phyloP scores from a whole-genome alignment of 2,329 filamentous ascomycete genomes.

The Byssothecium circinans region DNA sequence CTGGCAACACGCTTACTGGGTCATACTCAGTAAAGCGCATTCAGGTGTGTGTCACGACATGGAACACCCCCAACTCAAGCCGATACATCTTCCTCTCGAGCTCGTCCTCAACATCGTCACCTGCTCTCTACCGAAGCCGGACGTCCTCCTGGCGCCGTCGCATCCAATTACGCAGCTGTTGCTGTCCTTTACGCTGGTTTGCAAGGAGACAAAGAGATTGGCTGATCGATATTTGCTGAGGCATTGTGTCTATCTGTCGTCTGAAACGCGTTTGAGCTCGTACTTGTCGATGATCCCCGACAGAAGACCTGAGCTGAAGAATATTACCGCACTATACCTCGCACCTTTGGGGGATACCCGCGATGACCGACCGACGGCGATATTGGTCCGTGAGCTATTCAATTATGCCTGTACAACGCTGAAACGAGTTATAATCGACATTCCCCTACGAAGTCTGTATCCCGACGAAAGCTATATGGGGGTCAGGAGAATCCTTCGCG shows the following conservation, averaged over 20 bases:
- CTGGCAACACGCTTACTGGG: no score
- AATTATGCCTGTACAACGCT: constrained; percentile 46
- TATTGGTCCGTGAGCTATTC: constrained; percentile 47
- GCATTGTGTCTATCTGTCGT: constrained; percentile 52
- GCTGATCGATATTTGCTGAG: constrained; percentile 50
- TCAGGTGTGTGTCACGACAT: constrained; percentile 3
- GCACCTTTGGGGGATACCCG: constrained; percentile 42
- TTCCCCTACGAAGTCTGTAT: constrained; percentile 51
- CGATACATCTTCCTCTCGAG: constrained; percentile 28
- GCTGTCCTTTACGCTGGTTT: constrained; percentile 50
- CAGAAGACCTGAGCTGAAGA: constrained; percentile 10
- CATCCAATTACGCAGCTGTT: constrained; percentile 50
- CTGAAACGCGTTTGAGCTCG: constrained; percentile 30
- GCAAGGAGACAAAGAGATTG: constrained; percentile 45
- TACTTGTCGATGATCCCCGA: constrained; percentile 20
- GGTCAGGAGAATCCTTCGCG: constrained; percentile 45
- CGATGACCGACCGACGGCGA: constrained; percentile 43
- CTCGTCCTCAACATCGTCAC: constrained; percentile 32
- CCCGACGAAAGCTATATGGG: constrained; percentile 47
- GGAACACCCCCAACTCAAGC: constrained; percentile 9
- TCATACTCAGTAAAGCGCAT: not conserved
- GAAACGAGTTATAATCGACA: constrained; percentile 51
- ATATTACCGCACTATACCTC: constrained; percentile 45
- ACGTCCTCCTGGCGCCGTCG: constrained; percentile 39
- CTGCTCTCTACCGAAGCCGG: constrained; percentile 19